Conservation (phyloP, 129 eudicot genomes). For the Helianthus tuberosus region DNA sequence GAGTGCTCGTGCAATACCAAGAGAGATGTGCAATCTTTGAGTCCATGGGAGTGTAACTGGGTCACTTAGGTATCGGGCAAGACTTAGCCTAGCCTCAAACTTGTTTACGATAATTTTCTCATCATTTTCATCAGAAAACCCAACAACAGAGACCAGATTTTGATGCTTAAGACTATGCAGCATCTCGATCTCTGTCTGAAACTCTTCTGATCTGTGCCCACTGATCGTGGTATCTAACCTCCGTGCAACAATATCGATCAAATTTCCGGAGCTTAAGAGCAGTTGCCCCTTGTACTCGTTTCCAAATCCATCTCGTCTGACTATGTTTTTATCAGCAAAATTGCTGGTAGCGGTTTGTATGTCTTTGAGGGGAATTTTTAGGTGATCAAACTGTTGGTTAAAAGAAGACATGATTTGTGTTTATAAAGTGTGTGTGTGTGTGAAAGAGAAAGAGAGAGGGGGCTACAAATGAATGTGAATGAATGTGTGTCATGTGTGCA, state of each 20-base stretch:
- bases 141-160: constrained; percentile 9
- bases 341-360: constrained; percentile 2
- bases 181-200: not conserved
- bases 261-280: not conserved
- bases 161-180: not conserved
- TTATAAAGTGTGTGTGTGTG: not conserved
- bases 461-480: too few species aligned
- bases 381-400: not conserved
- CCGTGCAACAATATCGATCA: not conserved
- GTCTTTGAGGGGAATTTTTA: not conserved
- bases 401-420: constrained; percentile 10
- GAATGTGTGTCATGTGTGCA: too few species aligned
- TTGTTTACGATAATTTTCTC: not conserved
- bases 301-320: not conserved
- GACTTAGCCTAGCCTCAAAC: not conserved
- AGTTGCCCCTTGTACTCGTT: not conserved
- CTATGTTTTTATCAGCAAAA: not conserved
- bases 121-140: constrained; percentile 3
- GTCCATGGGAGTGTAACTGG: constrained; percentile 17
- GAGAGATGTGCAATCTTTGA: constrained; percentile 10
- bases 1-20: not conserved
- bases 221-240: not conserved
- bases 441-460: too few species aligned
- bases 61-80: not conserved
- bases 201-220: not conserved